Conservation (phyloP, 305 asterid genomes). For the Rubia balearica region DNA sequence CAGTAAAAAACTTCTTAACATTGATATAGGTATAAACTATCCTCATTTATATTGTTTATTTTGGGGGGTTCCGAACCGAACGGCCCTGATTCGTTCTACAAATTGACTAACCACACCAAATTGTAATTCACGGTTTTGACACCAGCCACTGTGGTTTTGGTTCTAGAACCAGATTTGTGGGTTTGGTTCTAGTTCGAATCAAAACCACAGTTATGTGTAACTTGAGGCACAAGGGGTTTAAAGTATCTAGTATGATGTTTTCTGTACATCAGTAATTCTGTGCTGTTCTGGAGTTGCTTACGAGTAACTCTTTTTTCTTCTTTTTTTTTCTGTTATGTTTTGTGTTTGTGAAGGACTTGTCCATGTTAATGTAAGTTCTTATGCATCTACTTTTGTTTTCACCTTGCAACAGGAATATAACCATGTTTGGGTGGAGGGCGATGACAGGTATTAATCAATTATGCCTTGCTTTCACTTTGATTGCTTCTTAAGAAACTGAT, state of each 20-base stretch:
- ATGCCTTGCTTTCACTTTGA: not conserved
- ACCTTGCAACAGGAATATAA: slow-evolving; percentile 53
- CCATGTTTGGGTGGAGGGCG: slow-evolving; percentile 97
- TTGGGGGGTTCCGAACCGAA: too few species aligned
- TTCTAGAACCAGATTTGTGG: not conserved
- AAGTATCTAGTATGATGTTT: slow-evolving; percentile 1
- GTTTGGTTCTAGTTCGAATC: too few species aligned
- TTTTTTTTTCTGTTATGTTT: not conserved
- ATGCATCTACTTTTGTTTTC: slow-evolving; percentile 8
- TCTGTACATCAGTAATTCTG: not conserved
- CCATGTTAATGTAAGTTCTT: slow-evolving; percentile 9
- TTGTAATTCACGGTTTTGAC: too few species aligned
- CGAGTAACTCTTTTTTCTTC: not conserved
- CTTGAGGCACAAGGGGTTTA: not conserved
- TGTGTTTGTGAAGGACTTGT: not conserved
- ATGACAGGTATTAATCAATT: slow-evolving; percentile 47
- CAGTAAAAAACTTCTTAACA: too few species aligned
- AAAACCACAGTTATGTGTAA: not conserved
- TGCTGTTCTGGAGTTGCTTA: too few species aligned
- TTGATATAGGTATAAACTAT: too few species aligned
- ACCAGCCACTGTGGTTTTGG: too few species aligned
- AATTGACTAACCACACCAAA: too few species aligned
- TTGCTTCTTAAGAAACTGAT: not conserved
- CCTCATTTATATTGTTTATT: too few species aligned
- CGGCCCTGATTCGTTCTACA: too few species aligned